Conservation (phyloP, 768 basidiomycete species). For the Termitomyces sp. region DNA sequence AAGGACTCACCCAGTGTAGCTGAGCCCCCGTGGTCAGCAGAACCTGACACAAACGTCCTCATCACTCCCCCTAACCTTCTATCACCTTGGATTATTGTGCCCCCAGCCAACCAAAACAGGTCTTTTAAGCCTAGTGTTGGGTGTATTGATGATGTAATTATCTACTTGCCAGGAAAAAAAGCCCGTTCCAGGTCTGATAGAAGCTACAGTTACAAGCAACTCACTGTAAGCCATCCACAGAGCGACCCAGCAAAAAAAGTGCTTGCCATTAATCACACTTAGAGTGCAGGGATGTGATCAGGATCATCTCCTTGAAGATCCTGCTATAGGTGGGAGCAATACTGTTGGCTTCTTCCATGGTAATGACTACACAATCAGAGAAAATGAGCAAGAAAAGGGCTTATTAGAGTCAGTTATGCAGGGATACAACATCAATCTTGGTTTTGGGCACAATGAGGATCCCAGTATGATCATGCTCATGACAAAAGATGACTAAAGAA, state of each 20-base stretch:
- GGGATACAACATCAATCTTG: no score
- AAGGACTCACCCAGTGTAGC: no score
- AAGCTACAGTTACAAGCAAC: constrained; percentile 17
- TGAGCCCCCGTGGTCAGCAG: no score
- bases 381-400: no score
- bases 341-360: no score
- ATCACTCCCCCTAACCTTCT: no score
- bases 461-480: constrained; percentile 41
- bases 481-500: constrained; percentile 21
- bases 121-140: constrained; percentile 27
- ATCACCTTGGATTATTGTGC: background rate
- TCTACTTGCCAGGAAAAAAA: constrained; percentile 34
- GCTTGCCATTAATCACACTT: background rate
- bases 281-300: constrained; percentile 14
- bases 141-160: constrained; percentile 35
- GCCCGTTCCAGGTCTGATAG: constrained; percentile 32
- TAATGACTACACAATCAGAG: no score
- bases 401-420: no score
- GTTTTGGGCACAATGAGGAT: no score
- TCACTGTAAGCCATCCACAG: constrained; percentile 12
- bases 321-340: no score
- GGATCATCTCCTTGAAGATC: no score
- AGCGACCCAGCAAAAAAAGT: background rate
- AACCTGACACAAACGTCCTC: no score
- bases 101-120: constrained; percentile 3